Base-by-base conservation (phyloP, 2,329 filamentous ascomycete genomes). In the Alternaria hordeiaustralica region DNA sequence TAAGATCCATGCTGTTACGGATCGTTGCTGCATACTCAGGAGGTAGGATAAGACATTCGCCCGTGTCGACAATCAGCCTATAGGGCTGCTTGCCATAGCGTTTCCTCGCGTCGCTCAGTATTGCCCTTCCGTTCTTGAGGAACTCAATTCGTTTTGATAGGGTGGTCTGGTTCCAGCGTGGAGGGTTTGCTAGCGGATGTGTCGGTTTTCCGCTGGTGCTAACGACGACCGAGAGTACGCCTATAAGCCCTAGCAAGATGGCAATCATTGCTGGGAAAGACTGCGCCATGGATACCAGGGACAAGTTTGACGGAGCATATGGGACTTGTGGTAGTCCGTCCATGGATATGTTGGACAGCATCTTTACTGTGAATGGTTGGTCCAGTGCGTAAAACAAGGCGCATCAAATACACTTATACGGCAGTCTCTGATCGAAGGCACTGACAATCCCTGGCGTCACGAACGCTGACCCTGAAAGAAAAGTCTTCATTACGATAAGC, bases 61-160 rank as follows among this genome's bases (percentile, higher is more conserved):
- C 59, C 4, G 8, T 21, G 4, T 57, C 26, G 2, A 20, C 28
- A 2, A 61, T n/a, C n/a, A 56, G 10, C 30, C 18, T 61, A 7
- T 61, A 60, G 3, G 51, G 58, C 8, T 60, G 41, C n/a, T 55
- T 53, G 41, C 30, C 30, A 6, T 46, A 55, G 15, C 28, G 41
- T 4, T 28, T 41, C 15, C 47, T 60, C 3, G 50, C 58, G 2
- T 55, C 28, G 6, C 5, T 10, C 0, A 60, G 10, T 4, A 41
- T 55, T 2, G 7, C 20, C 5, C 12, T 20, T 5, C 50, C 51
- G 7, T 55, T 26, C n/a, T 6, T 49, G 15, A 55, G 13, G 2
- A 55, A 60, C 3, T 60, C 44, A 3, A 60, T n/a, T 0, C 30
- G 50, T 41, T 60, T 55, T 21, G 25, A 18, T 0, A 49, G 8